Evolutionary conservation across 1,284 basidiomycete genomes (phyloP).

Genomic region (Rhodofomes roseus): DNA sequence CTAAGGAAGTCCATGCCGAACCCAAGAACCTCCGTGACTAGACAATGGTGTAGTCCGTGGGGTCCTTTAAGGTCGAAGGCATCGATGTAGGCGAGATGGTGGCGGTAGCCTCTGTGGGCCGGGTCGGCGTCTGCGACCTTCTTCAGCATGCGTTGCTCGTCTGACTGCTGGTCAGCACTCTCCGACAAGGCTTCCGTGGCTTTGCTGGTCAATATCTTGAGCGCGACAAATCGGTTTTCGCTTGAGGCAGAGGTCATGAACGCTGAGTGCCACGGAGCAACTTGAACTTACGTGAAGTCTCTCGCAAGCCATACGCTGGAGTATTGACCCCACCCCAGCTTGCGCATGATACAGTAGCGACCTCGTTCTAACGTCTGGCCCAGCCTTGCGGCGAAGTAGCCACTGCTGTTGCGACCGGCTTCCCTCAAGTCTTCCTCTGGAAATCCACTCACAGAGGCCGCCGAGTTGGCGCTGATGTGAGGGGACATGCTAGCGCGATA

Average conservation of each 20-base stretch:
- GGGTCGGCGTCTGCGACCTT: conserved; percentile 6
- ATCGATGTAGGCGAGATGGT: conserved; percentile 4
- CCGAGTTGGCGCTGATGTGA: conserved; percentile 3
- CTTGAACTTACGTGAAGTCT: conserved; percentile 13
- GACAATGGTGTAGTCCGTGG: conserved; percentile 40
- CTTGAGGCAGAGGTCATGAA: conserved; percentile 21
- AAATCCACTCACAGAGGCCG: conserved; percentile 7
- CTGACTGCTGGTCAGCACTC: conserved; percentile 34
- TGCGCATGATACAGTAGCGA: conserved; percentile 24
- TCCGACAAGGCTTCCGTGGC: conserved; percentile 31
- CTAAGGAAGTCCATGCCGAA: conserved; percentile 34
- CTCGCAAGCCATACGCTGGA: conserved; percentile 24
- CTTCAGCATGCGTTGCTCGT: conserved; percentile 10
- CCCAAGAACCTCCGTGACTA: conserved; percentile 46
- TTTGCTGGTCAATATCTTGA: conserved; percentile 44
- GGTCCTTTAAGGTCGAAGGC: conserved; percentile 12
- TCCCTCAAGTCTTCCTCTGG: conserved; percentile 11
- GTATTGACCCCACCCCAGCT: conserved; percentile 46
- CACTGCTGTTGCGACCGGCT: conserved; percentile 7
- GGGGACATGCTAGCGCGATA: not conserved
- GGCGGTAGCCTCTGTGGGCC: conserved; percentile 7
- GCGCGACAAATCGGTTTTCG: conserved; percentile 41
- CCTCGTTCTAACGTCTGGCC: conserved; percentile 6
- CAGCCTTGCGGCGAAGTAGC: conserved; percentile 10
- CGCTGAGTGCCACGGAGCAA: no score